Conservation (phyloP, 352 stramenopile species). For the Nothophytophthora sp. region DNA sequence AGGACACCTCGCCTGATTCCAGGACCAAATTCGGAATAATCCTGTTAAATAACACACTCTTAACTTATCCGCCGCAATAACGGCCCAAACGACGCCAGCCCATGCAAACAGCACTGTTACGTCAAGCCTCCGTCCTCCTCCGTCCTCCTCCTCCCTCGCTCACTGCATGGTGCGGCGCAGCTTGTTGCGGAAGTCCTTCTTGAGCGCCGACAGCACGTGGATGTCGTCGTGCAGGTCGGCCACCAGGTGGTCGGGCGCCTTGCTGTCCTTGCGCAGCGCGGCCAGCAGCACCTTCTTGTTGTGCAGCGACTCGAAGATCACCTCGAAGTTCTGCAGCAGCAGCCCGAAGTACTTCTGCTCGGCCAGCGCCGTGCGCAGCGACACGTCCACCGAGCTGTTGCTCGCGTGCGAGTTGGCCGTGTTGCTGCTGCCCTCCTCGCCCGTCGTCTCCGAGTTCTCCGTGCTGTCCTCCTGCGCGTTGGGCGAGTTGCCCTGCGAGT, state of each 20-base stretch:
- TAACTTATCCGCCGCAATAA: no score
- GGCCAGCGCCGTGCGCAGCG: slow-evolving; percentile 54
- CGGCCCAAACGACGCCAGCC: no score
- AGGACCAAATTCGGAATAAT: no score
- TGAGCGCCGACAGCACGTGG: slow-evolving; percentile 76
- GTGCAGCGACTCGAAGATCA: slow-evolving; percentile 82
- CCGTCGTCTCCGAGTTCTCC: slow-evolving; percentile 82
- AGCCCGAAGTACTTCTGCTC: slow-evolving; percentile 84
- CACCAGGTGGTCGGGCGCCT: slow-evolving; percentile 70
- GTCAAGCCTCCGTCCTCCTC: no score
- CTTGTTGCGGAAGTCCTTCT: slow-evolving; percentile 83
- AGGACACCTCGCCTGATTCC: no score
- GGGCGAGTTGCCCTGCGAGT: slow-evolving; percentile 34
- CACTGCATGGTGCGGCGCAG: slow-evolving; percentile 60
- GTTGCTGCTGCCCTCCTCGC: slow-evolving; percentile 57
- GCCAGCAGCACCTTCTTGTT: slow-evolving; percentile 84
- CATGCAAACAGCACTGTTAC: no score
- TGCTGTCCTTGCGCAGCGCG: slow-evolving; percentile 66
- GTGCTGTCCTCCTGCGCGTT: slow-evolving; percentile 62
- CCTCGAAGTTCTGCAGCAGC: slow-evolving; percentile 83
- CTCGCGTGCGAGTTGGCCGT: slow-evolving; percentile 52
- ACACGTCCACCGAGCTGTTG: slow-evolving; percentile 42
- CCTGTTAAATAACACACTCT: no score
- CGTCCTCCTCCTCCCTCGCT: no score
- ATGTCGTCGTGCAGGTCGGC: slow-evolving; percentile 81